Base-by-base conservation (phyloP, 306 rosid genomes). In the Cucurbita pepo region DNA sequence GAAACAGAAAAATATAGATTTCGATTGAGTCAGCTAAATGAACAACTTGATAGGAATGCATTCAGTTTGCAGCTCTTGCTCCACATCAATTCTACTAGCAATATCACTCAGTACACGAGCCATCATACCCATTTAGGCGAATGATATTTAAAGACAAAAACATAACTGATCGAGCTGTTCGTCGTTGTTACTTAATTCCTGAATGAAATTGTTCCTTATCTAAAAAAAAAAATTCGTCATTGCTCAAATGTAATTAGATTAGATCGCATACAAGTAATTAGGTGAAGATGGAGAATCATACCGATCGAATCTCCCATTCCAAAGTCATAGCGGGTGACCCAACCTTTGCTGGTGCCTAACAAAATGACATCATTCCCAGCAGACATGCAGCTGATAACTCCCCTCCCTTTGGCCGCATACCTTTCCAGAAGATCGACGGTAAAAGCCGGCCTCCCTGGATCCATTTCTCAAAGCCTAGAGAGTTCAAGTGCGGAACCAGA, bases 321-420 rank as follows among this genome's bases (percentile, higher is more conserved):
- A 63, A 90, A 94, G 80, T 94, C 98, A 79, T 90, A 97, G 54
- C 98, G 88, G 75, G 91, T 86, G 77, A 94, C 84, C 97, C 97
- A 94, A 8, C 98, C 98, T 88, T 82, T 90, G 79, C 98, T 90
- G 75, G 98, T 94, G 19, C 98, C 98, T 73, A 90, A 78, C 43
- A 84, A 79, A 76, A 90, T 94, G 82, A 89, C 98, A 80, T 90
- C 97, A 19, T 90, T 94, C 52, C 97, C 96, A 64, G 98, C 96
- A 56, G 97, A 87, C 85, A 94, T 85, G 76, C 98, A 90, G 7
- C 92, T 90, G 75, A 94, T 89, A 30, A 85, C 92, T 72, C 97
- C 98, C 4, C 76, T 90, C 38, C 98, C 98, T 80, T 94, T 94
- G 18, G 97, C 92, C 18, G 97, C 97, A 71, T 90, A 83, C 55